These are phyloP conservation scores for Ochetophila trinervis DNA, from an alignment of 306 rosid species.

Conservation along the genomic window DNA sequence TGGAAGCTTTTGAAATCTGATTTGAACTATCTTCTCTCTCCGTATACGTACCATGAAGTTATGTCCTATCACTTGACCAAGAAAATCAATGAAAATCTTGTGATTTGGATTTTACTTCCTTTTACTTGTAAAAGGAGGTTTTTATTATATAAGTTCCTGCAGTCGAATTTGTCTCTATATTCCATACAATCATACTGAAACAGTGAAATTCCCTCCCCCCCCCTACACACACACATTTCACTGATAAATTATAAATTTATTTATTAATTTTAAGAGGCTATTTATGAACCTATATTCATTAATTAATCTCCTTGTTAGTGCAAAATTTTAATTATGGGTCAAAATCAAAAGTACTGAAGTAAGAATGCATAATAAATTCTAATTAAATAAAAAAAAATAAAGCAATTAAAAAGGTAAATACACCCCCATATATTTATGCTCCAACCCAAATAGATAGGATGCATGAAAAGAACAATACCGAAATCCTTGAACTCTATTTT, in stretches of 20 bases:
- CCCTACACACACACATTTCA: no score
- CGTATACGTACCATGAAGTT: slow-evolving; percentile 11
- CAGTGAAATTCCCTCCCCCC: no score
- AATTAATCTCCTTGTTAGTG: no score
- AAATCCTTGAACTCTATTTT: slow-evolving; percentile 17
- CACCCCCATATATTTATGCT: background rate
- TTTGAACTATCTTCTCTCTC: slow-evolving; percentile 8
- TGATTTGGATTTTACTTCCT: background rate
- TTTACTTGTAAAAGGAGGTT: background rate
- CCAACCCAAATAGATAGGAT: slow-evolving; percentile 2
- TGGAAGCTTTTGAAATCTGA: background rate
- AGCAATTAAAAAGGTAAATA: background rate
- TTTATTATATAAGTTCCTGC: background rate
- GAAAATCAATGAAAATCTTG: slow-evolving; percentile 15
- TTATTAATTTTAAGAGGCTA: no score
- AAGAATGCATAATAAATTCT: no score
- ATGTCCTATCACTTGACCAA: slow-evolving; percentile 17
- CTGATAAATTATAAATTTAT: no score
- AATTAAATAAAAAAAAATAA: background rate
- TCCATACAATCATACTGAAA: no score
- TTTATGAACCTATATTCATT: no score
- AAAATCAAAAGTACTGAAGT: no score
- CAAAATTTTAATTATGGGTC: no score
- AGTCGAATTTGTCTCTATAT: background rate
- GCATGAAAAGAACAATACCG: slow-evolving; percentile 14